phyloP scores from a whole-genome alignment of 1,139 yeast genomes.

The Diutina neorugosa region DNA sequence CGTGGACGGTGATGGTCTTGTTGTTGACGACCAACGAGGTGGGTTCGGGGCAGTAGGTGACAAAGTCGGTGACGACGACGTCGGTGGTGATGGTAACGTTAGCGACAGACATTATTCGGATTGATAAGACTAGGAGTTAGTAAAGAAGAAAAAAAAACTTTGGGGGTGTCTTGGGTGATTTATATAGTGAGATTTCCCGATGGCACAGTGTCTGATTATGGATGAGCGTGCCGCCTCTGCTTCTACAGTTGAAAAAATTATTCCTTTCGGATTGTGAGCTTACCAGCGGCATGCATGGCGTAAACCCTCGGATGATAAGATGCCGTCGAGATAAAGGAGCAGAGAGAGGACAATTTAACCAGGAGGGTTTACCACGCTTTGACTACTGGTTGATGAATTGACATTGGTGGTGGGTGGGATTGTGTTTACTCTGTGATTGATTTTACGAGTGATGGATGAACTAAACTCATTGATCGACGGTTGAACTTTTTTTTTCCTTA shows the following conservation, averaged over 20 bases:
- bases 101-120: constrained; percentile 14
- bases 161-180: neutral
- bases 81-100: constrained; percentile 33
- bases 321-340: no score
- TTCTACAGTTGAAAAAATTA: neutral
- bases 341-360: no score
- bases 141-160: neutral
- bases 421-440: no score
- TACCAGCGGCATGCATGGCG: neutral
- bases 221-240: neutral
- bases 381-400: no score
- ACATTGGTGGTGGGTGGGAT: no score
- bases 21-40: constrained; percentile 27
- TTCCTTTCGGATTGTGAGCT: neutral
- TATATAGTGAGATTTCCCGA: no score
- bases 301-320: neutral
- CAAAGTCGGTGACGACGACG: constrained; percentile 31
- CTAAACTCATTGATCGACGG: no score
- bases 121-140: constrained; percentile 1
- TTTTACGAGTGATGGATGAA: no score
- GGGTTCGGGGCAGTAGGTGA: constrained; percentile 35
- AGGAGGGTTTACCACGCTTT: no score
- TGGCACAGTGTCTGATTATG: neutral
- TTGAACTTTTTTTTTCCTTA: no score
- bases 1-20: constrained; percentile 35